A percentile compares a stretch with the other conserved stretches of the same genome.
phyloP scores from a whole-genome alignment of 2,329 filamentous ascomycete species.

The Colletotrichum somersetense region DNA sequence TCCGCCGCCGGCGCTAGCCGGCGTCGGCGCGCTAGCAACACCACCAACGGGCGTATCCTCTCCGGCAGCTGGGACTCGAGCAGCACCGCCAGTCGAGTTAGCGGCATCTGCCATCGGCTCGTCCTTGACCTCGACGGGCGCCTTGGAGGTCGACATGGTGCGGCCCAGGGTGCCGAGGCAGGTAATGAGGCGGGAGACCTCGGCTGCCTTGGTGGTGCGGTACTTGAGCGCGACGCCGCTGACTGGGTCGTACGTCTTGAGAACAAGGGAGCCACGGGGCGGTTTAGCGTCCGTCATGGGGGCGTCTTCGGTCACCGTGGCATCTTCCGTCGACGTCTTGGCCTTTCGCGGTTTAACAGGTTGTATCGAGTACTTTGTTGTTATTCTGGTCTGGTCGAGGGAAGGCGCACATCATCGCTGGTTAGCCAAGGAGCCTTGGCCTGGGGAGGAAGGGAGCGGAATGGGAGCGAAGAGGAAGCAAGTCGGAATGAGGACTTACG shows the following conservation, averaged over 20 bases:
- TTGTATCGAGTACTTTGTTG: conserved; percentile 88
- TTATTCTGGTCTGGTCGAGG: conserved; percentile 80
- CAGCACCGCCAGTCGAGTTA: conserved; percentile 35
- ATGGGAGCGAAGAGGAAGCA: conserved; percentile 7
- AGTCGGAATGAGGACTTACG: conserved; percentile 64
- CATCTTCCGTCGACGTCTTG: conserved; percentile 44
- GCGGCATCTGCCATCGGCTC: conserved; percentile 58
- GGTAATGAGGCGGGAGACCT: conserved; percentile 85
- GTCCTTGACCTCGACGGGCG: conserved; percentile 60
- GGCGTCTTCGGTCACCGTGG: conserved; percentile 49
- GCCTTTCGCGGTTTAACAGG: conserved; percentile 52
- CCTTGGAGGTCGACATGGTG: conserved; percentile 61
- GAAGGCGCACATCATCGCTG: conserved; percentile 31
- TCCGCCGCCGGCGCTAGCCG: conserved; percentile 51
- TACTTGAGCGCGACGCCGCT: conserved; percentile 91
- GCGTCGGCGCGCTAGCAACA: conserved; percentile 44
- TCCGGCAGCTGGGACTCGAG: conserved; percentile 36
- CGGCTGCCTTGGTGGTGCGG: conserved; percentile 88
- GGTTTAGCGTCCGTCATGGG: conserved; percentile 55
- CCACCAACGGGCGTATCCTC: conserved; percentile 45
- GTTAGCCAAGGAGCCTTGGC: conserved; percentile 3
- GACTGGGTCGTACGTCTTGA: conserved; percentile 90
- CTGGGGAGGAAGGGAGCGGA: neutral
- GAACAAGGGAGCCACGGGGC: conserved; percentile 76
- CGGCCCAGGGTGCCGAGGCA: conserved; percentile 82